A percentile compares a stretch with the other conserved stretches of the same genome.
Evolutionary conservation across 345 rosid genomes (phyloP).

Genomic region (Eucalyptus curtisii): DNA sequence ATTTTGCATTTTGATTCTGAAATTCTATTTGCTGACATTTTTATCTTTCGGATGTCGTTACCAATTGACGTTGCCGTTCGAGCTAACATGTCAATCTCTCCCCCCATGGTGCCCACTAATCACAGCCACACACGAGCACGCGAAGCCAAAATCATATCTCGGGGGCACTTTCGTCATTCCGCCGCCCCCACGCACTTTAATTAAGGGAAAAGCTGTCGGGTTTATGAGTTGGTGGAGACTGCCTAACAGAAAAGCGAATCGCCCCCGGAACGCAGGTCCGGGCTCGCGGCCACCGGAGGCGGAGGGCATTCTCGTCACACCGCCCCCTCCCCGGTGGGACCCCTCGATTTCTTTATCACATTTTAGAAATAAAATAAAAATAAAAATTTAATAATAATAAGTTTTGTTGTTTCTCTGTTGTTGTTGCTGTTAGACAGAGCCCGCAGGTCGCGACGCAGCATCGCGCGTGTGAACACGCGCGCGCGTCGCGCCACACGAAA

Average conservation of each 20-base stretch:
- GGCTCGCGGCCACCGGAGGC: not conserved
- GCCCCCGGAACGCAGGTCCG: not conserved
- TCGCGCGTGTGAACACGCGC: not conserved
- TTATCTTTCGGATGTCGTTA: not conserved
- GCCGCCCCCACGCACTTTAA: not conserved
- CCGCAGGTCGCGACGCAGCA: not conserved
- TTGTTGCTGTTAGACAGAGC: not conserved
- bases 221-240: not conserved
- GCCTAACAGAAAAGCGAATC: conserved; percentile 22
- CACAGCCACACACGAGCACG: not conserved
- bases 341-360: not conserved
- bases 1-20: not conserved
- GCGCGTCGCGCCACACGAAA: conserved; percentile 19
- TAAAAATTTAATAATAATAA: not conserved
- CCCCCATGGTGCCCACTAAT: not conserved
- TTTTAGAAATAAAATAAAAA: too few relatives aligned
- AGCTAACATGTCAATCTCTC: not conserved
- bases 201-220: not conserved
- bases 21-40: not conserved
- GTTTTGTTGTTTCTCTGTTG: not conserved
- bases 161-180: not conserved
- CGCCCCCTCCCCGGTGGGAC: not conserved
- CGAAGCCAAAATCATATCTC: not conserved
- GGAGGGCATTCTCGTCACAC: not conserved
- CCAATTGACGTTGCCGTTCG: not conserved